Percentiles rank a stretch among this genome's conserved stretches.
Evolutionary conservation across 2,329 filamentous ascomycete species (phyloP).

Genomic region (Hypoxylon sp.): DNA sequence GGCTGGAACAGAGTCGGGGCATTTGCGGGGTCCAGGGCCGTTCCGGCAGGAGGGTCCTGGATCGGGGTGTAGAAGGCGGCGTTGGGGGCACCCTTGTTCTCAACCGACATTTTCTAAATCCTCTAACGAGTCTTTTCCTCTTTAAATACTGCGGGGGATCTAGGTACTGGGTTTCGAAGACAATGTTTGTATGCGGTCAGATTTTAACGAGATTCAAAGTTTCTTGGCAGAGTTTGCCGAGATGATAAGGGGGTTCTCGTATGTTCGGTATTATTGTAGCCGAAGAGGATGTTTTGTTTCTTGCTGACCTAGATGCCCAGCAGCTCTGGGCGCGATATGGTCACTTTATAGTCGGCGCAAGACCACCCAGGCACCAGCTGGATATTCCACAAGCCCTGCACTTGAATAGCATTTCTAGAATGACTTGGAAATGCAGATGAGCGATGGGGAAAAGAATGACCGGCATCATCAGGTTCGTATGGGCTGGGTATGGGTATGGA

Average conservation of each 20-base stretch:
- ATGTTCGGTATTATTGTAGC: conserved; percentile 13
- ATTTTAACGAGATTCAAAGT: conserved; percentile 6
- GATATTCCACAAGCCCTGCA: background rate
- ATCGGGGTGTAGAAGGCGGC: conserved; percentile 69
- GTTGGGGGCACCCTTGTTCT: conserved; percentile 59
- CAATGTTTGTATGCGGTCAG: conserved; percentile 17
- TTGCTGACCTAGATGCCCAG: background rate
- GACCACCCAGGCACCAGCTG: background rate
- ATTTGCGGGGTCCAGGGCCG: conserved; percentile 58
- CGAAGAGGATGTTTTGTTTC: conserved; percentile 6
- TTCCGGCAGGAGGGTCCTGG: conserved; percentile 66
- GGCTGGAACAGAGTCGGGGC: conserved; percentile 71
- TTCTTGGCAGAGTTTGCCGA: conserved; percentile 34
- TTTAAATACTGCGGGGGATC: conserved; percentile 14
- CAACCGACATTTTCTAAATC: conserved; percentile 39
- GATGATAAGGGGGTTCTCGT: conserved; percentile 33
- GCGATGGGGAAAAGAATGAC: conserved; percentile 24
- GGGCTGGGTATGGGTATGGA: conserved; percentile 4
- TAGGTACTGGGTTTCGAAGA: conserved; percentile 7
- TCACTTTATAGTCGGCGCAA: conserved; percentile 3
- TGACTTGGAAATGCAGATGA: conserved; percentile 6
- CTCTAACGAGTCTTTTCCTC: background rate
- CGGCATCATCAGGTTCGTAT: conserved; percentile 5
- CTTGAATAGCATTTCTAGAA: conserved; percentile 5
- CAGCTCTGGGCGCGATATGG: background rate